Evolutionary conservation across 2,329 filamentous ascomycete genomes (phyloP).

Genomic region (Sclerotinia subarctica): DNA sequence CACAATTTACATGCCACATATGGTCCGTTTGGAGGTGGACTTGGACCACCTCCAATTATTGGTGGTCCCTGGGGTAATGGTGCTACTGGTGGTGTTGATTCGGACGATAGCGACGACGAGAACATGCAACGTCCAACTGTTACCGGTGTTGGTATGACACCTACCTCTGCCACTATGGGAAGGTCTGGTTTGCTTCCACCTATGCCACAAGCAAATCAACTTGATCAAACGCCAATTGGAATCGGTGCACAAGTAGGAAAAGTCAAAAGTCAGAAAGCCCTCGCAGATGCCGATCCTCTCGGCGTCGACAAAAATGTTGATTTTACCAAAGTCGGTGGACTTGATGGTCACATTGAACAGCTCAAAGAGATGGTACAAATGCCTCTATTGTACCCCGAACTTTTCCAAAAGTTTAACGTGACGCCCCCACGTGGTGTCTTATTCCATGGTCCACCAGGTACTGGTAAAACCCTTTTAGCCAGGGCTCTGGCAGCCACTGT

Average conservation of each 20-base stretch:
- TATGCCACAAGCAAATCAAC: slow-evolving; percentile 53
- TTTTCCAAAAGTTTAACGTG: slow-evolving; percentile 87
- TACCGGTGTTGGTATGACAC: slow-evolving; percentile 65
- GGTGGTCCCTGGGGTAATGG: slow-evolving; percentile 71
- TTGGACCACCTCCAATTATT: slow-evolving; percentile 50
- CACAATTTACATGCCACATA: slow-evolving; percentile 83
- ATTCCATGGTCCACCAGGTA: slow-evolving; percentile 95
- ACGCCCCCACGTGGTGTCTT: slow-evolving; percentile 92
- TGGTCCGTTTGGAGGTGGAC: slow-evolving; percentile 87
- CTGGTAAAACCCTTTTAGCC: slow-evolving; percentile 91
- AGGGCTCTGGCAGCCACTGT: slow-evolving; percentile 89
- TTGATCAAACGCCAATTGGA: slow-evolving; percentile 54
- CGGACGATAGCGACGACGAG: slow-evolving; percentile 96
- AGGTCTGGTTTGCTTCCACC: slow-evolving; percentile 49
- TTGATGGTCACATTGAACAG: slow-evolving; percentile 92
- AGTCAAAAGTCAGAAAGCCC: slow-evolving; percentile 84
- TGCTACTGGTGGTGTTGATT: slow-evolving; percentile 77
- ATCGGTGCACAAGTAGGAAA: slow-evolving; percentile 83
- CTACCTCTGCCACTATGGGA: slow-evolving; percentile 49
- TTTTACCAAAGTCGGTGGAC: slow-evolving; percentile 89
- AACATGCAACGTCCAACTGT: slow-evolving; percentile 59
- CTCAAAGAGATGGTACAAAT: slow-evolving; percentile 98
- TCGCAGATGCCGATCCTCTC: slow-evolving; percentile 91
- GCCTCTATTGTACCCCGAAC: slow-evolving; percentile 88
- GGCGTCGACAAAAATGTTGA: slow-evolving; percentile 90